Conservation (phyloP, 257 asterid genomes). For the Lycium ferocissimum region DNA sequence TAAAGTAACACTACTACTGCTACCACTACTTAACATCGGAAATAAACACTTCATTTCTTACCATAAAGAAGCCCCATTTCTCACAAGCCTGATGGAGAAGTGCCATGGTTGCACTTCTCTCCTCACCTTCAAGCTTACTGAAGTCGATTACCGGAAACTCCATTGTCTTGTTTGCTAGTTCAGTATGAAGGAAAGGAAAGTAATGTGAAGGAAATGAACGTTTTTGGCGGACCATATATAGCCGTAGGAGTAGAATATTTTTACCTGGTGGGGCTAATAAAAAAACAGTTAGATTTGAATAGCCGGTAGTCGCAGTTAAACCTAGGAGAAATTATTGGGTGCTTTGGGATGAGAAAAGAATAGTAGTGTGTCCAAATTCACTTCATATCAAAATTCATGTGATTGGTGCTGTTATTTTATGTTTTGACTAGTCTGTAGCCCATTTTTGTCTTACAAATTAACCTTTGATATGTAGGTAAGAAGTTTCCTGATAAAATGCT, state of each 20-base stretch:
- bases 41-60: conserved; percentile 36
- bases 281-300: conserved; percentile 39
- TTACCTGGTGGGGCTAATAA: background rate
- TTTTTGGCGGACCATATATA: conserved; percentile 56
- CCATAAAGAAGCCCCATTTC: conserved; percentile 95
- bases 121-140: conserved; percentile 51
- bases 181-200: conserved; percentile 35
- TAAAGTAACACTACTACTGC: no score
- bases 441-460: conserved; percentile 27
- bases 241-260: conserved; percentile 30
- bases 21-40: background rate
- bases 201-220: conserved; percentile 33
- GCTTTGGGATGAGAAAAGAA: conserved; percentile 42
- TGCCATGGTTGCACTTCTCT: conserved; percentile 66
- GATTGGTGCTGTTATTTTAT: conserved; percentile 37
- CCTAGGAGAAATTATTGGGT: conserved; percentile 43
- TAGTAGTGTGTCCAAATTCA: conserved; percentile 57
- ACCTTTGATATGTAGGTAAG: conserved; percentile 22
- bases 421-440: conserved; percentile 32
- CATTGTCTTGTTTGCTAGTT: conserved; percentile 46
- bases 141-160: conserved; percentile 87
- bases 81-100: conserved; percentile 82
- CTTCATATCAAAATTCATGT: conserved; percentile 53
- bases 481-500: conserved; percentile 31
- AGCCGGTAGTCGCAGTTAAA: conserved; percentile 36